Conservation (phyloP, 2,329 filamentous ascomycete species). For the Waltergamsia citrina region DNA sequence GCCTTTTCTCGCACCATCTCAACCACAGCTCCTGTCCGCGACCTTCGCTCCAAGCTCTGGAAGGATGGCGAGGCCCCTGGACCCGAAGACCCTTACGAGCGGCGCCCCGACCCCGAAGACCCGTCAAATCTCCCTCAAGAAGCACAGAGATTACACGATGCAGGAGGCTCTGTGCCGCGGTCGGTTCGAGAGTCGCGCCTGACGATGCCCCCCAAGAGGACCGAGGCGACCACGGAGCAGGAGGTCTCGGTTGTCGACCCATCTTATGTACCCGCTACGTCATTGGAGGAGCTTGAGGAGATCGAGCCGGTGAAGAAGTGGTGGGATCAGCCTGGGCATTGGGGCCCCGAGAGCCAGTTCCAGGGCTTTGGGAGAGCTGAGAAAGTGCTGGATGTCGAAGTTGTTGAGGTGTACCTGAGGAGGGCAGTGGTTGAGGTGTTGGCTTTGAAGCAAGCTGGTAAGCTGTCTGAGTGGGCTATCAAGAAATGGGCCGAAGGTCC, state of each 20-base stretch:
- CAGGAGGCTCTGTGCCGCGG: slow-evolving; percentile 11
- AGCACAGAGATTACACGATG: slow-evolving; percentile 10
- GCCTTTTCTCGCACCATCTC: slow-evolving; percentile 19
- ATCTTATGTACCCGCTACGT: slow-evolving; percentile 37
- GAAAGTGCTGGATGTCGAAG: slow-evolving; percentile 29
- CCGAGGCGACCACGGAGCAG: slow-evolving; percentile 21
- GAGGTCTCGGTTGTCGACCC: slow-evolving; percentile 18
- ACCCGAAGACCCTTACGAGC: slow-evolving; percentile 26
- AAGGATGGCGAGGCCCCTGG: slow-evolving; percentile 27
- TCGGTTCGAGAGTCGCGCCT: slow-evolving; percentile 18
- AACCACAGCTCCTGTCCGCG: slow-evolving; percentile 19
- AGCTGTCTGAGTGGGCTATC: slow-evolving; percentile 17
- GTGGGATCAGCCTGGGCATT: slow-evolving; percentile 46
- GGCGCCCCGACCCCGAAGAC: slow-evolving; percentile 17
- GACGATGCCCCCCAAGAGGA: slow-evolving; percentile 20
- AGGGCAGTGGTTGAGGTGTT: slow-evolving; percentile 44
- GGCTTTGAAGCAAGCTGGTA: slow-evolving; percentile 24
- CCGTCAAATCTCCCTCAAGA: slow-evolving; percentile 19
- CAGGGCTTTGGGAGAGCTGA: slow-evolving; percentile 29
- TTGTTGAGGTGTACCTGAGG: slow-evolving; percentile 38
- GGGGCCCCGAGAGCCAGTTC: slow-evolving; percentile 35
- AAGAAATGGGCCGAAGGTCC: slow-evolving; percentile 22
- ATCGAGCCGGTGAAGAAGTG: slow-evolving; percentile 37
- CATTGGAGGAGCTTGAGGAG: slow-evolving; percentile 33
- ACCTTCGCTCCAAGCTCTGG: slow-evolving; percentile 28